Conservation (phyloP, 2,329 filamentous ascomycete genomes). For the Colletotrichum ledebouriae region DNA sequence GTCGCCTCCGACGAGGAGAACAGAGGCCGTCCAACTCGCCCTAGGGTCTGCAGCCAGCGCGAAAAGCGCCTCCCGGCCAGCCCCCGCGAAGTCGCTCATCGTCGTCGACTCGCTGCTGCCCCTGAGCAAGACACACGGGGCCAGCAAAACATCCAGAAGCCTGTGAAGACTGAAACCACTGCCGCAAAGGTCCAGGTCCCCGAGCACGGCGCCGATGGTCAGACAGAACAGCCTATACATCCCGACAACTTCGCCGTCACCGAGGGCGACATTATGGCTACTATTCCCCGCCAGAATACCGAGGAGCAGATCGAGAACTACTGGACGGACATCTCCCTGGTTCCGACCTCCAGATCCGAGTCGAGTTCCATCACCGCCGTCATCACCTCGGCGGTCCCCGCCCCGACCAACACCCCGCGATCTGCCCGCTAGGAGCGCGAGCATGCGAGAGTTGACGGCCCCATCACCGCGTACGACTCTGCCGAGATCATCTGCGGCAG, state of each 20-base stretch:
- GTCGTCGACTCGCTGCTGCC: slow-evolving; percentile 17
- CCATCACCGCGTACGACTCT: slow-evolving; percentile 16
- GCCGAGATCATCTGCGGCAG: not conserved
- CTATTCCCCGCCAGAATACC: not conserved
- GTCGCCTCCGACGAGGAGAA: slow-evolving; percentile 31
- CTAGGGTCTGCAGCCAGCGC: not conserved
- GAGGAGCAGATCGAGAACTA: slow-evolving; percentile 6
- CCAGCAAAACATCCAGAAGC: not conserved
- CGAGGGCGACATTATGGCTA: not conserved
- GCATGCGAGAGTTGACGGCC: not conserved
- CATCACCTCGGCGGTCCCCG: not conserved
- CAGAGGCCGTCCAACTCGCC: not conserved
- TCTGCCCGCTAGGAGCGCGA: slow-evolving; percentile 15
- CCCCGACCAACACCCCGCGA: not conserved
- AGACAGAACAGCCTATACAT: not conserved
- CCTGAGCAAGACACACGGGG: not conserved
- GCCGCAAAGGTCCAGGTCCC: not conserved
- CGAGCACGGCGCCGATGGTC: not conserved
- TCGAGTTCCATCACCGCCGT: slow-evolving; percentile 27
- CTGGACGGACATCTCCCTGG: slow-evolving; percentile 7
- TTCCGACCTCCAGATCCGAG: not conserved
- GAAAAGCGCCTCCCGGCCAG: slow-evolving; percentile 24
- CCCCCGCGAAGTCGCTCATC: slow-evolving; percentile 23
- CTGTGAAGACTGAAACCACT: not conserved
- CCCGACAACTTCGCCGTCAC: not conserved